Conservation (phyloP, 139 green algal genomes). For the Eudorina sp. region DNA sequence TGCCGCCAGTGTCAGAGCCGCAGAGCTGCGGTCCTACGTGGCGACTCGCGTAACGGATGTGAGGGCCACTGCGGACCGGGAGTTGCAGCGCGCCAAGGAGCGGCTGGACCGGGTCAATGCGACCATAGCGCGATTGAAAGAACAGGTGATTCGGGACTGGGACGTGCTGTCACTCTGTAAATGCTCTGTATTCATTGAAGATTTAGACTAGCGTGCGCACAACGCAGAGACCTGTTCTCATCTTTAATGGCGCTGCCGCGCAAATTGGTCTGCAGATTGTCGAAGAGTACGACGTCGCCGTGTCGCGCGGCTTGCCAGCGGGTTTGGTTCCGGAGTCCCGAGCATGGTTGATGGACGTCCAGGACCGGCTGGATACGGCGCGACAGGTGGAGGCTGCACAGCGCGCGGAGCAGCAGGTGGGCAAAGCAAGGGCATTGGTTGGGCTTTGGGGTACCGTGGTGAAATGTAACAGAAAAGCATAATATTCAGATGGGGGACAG, state of each 20-base stretch:
- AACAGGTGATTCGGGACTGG: neutral
- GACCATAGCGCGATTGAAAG: neutral
- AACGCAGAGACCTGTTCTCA: too few relatives aligned
- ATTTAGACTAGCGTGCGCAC: neutral
- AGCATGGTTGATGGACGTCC: slow-evolving; percentile 21
- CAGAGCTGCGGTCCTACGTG: slow-evolving; percentile 22
- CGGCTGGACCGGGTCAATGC: neutral
- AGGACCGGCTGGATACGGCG: neutral
- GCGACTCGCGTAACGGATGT: slow-evolving; percentile 6
- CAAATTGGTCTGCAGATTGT: slow-evolving; percentile 10
- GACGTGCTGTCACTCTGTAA: too few relatives aligned
- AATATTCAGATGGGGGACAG: too few relatives aligned
- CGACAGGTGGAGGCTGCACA: slow-evolving; percentile 8
- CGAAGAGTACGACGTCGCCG: slow-evolving; percentile 19
- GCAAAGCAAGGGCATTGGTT: too few relatives aligned
- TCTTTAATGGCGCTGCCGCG: too few relatives aligned
- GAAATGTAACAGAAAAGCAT: too few relatives aligned
- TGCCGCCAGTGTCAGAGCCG: neutral
- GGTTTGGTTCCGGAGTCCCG: neutral
- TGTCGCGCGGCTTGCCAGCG: neutral
- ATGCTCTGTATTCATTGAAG: too few relatives aligned
- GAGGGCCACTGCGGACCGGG: neutral
- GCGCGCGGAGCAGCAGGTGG: slow-evolving; percentile 24
- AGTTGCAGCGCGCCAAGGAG: slow-evolving; percentile 9
- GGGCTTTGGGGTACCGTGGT: too few relatives aligned